Conservation (phyloP, 139 green algal genomes). For the Tetratostichococcus sp. region DNA sequence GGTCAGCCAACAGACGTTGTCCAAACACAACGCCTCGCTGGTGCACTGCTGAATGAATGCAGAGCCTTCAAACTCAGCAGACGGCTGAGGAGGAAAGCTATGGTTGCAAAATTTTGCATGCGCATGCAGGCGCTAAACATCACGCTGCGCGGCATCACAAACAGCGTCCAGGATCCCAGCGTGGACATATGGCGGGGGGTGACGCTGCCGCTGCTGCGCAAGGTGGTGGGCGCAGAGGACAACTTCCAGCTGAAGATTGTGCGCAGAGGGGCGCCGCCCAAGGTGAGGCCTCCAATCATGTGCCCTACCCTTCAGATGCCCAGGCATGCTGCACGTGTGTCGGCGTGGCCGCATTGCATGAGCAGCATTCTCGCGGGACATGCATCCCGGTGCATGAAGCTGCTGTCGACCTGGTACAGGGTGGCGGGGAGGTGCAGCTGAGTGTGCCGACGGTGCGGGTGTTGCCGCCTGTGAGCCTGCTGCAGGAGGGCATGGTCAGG, state of each 20-base stretch:
- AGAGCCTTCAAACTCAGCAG: no score
- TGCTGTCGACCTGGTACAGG: no score
- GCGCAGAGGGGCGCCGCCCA: slow-evolving; percentile 61
- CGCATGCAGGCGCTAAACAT: slow-evolving; percentile 72
- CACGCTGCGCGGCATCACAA: slow-evolving; percentile 88
- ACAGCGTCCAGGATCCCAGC: slow-evolving; percentile 73
- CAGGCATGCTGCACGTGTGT: no score
- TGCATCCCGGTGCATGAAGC: no score
- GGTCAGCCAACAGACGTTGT: slow-evolving; percentile 41
- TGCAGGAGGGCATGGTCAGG: slow-evolving; percentile 94
- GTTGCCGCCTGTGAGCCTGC: slow-evolving; percentile 55
- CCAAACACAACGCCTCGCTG: no score
- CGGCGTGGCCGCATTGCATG: no score
- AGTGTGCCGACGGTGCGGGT: slow-evolving; percentile 52
- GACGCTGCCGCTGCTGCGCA: slow-evolving; percentile 85
- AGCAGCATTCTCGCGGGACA: no score
- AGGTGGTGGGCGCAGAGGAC: slow-evolving; percentile 52
- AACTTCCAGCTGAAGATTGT: slow-evolving; percentile 68
- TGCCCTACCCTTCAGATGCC: not conserved
- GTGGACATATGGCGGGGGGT: slow-evolving; percentile 87
- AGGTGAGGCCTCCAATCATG: not conserved
- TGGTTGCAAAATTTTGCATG: no score
- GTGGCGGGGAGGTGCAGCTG: slow-evolving; percentile 84
- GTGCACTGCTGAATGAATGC: no score
- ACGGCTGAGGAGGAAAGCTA: no score